Base-by-base conservation (phyloP, 2,329 filamentous ascomycete genomes). In the Aspergillus glaucus region DNA sequence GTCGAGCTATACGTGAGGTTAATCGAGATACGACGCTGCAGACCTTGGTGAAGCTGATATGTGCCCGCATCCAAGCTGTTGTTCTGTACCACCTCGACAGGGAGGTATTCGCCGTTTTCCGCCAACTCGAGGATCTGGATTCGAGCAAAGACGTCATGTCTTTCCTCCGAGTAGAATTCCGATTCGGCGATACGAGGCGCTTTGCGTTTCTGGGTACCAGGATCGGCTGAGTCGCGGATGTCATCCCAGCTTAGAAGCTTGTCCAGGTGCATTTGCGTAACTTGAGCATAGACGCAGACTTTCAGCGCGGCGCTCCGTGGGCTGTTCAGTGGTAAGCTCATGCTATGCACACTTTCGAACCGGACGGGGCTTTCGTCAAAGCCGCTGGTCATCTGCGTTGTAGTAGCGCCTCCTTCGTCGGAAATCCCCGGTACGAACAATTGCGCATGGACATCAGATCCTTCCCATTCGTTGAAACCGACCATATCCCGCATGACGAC, bases 181-280 rank as follows among this genome's bases (percentile, higher is more conserved):
- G 87, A 86, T 67, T 98, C 93, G 10, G 88, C 85, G 55, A 98
- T 84, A 9, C 93, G 80, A 21, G 87, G 79, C 52, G 78, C 66
- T 41, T 74, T 80, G 15, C 80, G 79, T 53, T 80, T 79, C 44
- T 84, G 76, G 15, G 81, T 79, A 2, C 73, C 72, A 19, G 71
- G 70, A 43, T 77, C 75, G 2, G 77, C 77, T 21, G 79, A 76
- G 67, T 98, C 92, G 50, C 92, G 84, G 85, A 98, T 96, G 61
- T 97, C 93, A 65, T 98, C 93, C 93, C 93, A 98, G 71, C 93
- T 98, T 10, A 96, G 80, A 45, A 98, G 78, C 73, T 95, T 97
- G 68, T 98, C 93, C 19, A 98, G 79, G 70, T 98, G 93, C 85
- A 96, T 96, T 0, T 85, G 75, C 1, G 89, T 93, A 32, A 95